Evolutionary conservation across 805 yeast genomes (phyloP), one percentile per base, ranked within the genome.

Genomic region (Metschnikowia bowlesiae): DNA sequence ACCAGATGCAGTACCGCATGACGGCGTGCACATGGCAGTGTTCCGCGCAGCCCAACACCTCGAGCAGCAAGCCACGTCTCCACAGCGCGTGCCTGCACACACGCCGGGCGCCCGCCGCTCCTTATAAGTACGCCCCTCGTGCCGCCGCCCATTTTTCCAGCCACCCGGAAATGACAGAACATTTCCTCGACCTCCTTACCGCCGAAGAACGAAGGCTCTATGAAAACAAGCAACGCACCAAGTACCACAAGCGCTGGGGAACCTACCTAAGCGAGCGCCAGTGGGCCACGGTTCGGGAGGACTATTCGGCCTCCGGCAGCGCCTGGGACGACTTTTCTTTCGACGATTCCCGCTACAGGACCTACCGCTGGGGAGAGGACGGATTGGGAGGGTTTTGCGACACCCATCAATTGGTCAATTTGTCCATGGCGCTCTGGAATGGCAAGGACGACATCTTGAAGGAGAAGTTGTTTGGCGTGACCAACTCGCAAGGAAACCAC

Each of bases 311-410:
- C 46, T 79, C 83, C 57, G 97, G 97, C 39, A 89, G 89, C 58
- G 96, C 96, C 3, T 90, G 97, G 97, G 76, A 82, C 36, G 81
- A 82, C 58, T 90, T 90, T 68, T 88, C 95, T 7, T 89, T 89
- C 65, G 95, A 88, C 52, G 89, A 88, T 53, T 85, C 95, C 1
- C 76, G 82, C 52, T 80, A 90, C 22, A 74, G 97, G 56, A 81
- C 88, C 11, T 90, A 87, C 65, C 76, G 97, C 40, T 90, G 97
- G 97, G 96, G 96, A 39, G 97, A 91, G 66, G 97, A 90, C 65
- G 97, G 97, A 2, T 71, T 90, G 58, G 95, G 92, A 9, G 97
- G 97, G 45, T 85, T 88, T 18, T 80, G 87, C 53, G 97, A 90
- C 64, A 81, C 87, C 53, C 89, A 86, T 62, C 96, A 88, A 63